These are phyloP conservation scores for Macrolepiota fuliginosa DNA, from an alignment of 768 basidiomycete species.

Conservation along the genomic window DNA sequence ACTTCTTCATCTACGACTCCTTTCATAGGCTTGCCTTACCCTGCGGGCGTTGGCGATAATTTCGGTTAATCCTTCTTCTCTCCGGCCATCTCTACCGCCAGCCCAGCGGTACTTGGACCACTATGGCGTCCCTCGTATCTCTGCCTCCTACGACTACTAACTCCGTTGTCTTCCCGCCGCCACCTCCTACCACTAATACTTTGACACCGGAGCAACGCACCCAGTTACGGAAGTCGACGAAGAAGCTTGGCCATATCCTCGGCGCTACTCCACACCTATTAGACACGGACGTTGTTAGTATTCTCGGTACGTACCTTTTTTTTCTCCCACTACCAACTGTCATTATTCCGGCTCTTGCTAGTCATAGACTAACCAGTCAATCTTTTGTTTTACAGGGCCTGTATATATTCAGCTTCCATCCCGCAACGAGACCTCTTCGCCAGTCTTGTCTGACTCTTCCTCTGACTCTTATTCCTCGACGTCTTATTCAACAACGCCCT, in stretches of 20 bases:
- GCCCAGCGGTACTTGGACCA: not conserved
- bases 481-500: constrained; percentile 19
- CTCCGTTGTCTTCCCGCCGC: constrained; percentile 38
- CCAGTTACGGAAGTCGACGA: constrained; percentile 54
- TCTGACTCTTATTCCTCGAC: constrained; percentile 23
- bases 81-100: not conserved
- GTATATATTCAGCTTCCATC: constrained; percentile 19
- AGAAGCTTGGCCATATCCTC: constrained; percentile 57
- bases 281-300: constrained; percentile 27
- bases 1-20: constrained; percentile 1
- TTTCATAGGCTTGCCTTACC: constrained; percentile 9
- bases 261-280: constrained; percentile 59
- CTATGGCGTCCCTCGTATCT: constrained; percentile 14
- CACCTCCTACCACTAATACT: constrained; percentile 59
- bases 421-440: constrained; percentile 11
- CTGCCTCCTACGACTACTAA: constrained; percentile 19
- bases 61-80: constrained; percentile 1
- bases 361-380: not conserved
- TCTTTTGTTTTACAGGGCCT: constrained; percentile 17
- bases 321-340: not conserved
- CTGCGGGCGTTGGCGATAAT: not conserved
- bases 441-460: constrained; percentile 22
- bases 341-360: not conserved
- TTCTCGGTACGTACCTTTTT: constrained; percentile 19
- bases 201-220: constrained; percentile 49